Evolutionary conservation across 805 yeast species (phyloP).

Genomic region (Starmerella khaoyaiensis): DNA sequence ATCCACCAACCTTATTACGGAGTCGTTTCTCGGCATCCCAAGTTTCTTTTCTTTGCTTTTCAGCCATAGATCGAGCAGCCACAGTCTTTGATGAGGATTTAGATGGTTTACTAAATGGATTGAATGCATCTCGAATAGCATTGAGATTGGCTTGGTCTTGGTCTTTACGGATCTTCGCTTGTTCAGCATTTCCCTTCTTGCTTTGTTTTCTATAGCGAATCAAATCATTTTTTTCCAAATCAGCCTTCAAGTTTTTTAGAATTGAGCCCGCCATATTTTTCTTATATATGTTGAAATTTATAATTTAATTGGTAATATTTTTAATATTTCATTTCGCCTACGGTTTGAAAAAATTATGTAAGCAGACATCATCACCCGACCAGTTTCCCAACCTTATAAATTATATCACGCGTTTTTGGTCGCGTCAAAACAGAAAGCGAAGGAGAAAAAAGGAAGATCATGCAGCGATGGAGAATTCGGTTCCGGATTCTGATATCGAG

Average conservation of each 20-base stretch:
- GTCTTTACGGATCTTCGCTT: conserved; percentile 38
- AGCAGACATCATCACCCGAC: no score
- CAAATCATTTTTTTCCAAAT: conserved; percentile 42
- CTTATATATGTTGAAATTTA: no score
- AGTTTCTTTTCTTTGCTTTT: conserved; percentile 45
- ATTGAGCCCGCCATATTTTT: conserved; percentile 19
- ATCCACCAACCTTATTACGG: conserved; percentile 63
- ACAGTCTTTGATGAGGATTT: conserved; percentile 42
- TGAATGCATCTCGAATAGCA: conserved; percentile 68
- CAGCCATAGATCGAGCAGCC: conserved; percentile 53
- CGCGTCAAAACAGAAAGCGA: no score
- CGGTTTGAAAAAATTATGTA: conserved; percentile 6
- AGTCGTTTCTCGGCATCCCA: conserved; percentile 51
- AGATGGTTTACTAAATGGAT: conserved; percentile 40
- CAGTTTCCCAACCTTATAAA: no score
- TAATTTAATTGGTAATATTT: no score
- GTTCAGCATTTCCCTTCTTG: conserved; percentile 8
- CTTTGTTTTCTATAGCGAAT: conserved; percentile 33
- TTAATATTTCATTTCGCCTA: no score
- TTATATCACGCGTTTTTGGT: no score
- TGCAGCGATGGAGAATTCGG: no score
- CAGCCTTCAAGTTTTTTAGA: conserved; percentile 20
- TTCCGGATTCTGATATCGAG: conserved; percentile 2
- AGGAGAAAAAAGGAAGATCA: no score
- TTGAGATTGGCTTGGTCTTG: conserved; percentile 35